These are phyloP conservation scores for Hypoxylon fuscum DNA, from an alignment of 495 filamentous ascomycete species.

Conservation along the genomic window DNA sequence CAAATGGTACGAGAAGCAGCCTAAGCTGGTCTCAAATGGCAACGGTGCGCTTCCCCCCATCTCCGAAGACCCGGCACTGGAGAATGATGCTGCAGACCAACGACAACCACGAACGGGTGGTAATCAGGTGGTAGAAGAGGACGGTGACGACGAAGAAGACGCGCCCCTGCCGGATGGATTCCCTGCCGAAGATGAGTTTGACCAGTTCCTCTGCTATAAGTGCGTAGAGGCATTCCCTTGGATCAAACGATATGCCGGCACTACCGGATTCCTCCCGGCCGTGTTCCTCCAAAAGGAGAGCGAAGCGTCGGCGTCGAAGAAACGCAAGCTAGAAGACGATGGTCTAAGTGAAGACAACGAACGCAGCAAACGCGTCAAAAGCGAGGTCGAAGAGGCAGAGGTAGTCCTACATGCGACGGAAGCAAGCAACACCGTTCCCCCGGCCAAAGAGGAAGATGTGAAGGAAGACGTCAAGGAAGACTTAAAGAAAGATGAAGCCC, in stretches of 20 bases:
- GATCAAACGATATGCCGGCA: slow-evolving; percentile 91
- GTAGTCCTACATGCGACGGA: slow-evolving; percentile 12
- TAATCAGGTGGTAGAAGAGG: slow-evolving; percentile 38
- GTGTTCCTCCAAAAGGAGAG: slow-evolving; percentile 55
- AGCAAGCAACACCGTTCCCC: slow-evolving; percentile 13
- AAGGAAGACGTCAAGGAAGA: slow-evolving; percentile 42
- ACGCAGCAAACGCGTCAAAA: slow-evolving; percentile 68
- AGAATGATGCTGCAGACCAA: slow-evolving; percentile 12
- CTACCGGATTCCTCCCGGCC: slow-evolving; percentile 79
- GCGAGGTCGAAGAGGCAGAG: slow-evolving; percentile 39
- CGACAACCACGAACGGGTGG: slow-evolving; percentile 34
- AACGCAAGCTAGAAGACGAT: slow-evolving; percentile 78
- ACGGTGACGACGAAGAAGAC: slow-evolving; percentile 56
- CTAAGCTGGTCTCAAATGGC: slow-evolving; percentile 44
- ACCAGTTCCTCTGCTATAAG: slow-evolving; percentile 91
- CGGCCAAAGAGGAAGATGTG: slow-evolving; percentile 39
- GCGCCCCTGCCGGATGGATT: slow-evolving; percentile 80
- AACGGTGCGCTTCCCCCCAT: slow-evolving; percentile 49
- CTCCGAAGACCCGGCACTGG: slow-evolving; percentile 44
- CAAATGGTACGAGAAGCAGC: slow-evolving; percentile 63
- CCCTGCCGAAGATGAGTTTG: slow-evolving; percentile 86
- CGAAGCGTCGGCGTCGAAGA: slow-evolving; percentile 59
- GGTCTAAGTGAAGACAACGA: slow-evolving; percentile 53
- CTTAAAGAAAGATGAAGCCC: slow-evolving; percentile 30
- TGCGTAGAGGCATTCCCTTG: slow-evolving; percentile 89